Evolutionary conservation across 1,139 yeast species (phyloP), one percentile per base, ranked within the genome.

Genomic region (Eremothecium cymbalariae): DNA sequence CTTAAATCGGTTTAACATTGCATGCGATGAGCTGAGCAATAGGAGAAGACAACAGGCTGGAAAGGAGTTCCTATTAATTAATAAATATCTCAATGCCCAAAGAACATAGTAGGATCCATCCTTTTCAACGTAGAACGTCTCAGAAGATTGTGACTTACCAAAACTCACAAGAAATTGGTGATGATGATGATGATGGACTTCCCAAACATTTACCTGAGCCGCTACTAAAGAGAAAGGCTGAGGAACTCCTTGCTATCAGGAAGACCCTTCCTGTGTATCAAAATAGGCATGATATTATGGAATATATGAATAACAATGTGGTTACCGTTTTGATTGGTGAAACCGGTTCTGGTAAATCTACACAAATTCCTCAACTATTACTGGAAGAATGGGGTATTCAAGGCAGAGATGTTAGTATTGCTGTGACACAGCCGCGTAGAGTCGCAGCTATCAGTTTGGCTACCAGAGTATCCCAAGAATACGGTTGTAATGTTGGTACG

Each of bases 261-360:
- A 59, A 72, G 42, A 65, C 70, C 1, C 64, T 88, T 23, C 96
- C 96, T 0, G 82, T 88, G 23, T 85, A 69, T 55, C 77, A 72
- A 44, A 86, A 85, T 44, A 73, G 74, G 48, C 74, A 72, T 30
- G 71, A 73, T 37, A 72, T 90, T 17, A 52, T 81, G 40, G 63
- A 70, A 9, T 73, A 76, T 44, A 57, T 90, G 2, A 40, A 58
- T 8, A 46, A 62, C 8, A 72, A 79, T 48, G 77, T 71, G 42
- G 94, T 85, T 4, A 76, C 88, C 0, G 75, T 90, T 4, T 66
- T 90, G 8, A 81, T 90, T 53, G 98, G 98, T 59, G 97, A 90
- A 48, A 90, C 98, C 0, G 98, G 98, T 59, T 85, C 95, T 6
- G 98, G 98, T 64, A 90, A 90, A 56, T 90, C 98, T 3, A 90